These are phyloP conservation scores for Stramenopiles sp. DNA, from an alignment of 352 stramenopile species.

Conservation along the genomic window DNA sequence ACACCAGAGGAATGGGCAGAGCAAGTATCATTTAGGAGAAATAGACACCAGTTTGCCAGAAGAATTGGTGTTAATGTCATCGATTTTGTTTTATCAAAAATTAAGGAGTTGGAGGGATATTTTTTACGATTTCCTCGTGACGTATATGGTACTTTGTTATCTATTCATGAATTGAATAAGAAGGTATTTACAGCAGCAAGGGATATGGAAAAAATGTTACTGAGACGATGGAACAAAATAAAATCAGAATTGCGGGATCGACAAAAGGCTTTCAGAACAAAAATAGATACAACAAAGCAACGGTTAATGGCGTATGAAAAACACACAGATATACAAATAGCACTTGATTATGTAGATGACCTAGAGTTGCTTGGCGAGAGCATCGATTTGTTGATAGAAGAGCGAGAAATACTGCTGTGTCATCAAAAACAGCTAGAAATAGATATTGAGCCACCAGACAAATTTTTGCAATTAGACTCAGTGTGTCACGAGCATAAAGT, in stretches of 20 bases:
- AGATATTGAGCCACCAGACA: not conserved
- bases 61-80: not conserved
- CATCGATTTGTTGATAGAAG: not conserved
- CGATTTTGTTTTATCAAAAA: not conserved
- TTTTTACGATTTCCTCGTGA: not conserved
- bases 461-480: not conserved
- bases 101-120: not conserved
- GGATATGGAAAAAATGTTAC: not conserved
- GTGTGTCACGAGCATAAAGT: not conserved
- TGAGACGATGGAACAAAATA: not conserved
- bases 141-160: not conserved
- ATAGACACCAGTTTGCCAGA: not conserved
- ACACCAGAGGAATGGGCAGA: not conserved
- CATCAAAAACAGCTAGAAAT: not conserved
- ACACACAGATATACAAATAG: not conserved
- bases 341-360: not conserved
- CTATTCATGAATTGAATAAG: not conserved
- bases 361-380: not conserved
- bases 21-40: not conserved
- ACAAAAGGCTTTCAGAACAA: not conserved
- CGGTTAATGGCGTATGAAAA: not conserved
- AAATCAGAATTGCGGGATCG: not conserved
- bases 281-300: not conserved
- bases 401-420: not conserved
- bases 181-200: not conserved